Evolutionary conservation across 805 yeast species (phyloP).

Genomic region (Suhomyces emberorum): DNA sequence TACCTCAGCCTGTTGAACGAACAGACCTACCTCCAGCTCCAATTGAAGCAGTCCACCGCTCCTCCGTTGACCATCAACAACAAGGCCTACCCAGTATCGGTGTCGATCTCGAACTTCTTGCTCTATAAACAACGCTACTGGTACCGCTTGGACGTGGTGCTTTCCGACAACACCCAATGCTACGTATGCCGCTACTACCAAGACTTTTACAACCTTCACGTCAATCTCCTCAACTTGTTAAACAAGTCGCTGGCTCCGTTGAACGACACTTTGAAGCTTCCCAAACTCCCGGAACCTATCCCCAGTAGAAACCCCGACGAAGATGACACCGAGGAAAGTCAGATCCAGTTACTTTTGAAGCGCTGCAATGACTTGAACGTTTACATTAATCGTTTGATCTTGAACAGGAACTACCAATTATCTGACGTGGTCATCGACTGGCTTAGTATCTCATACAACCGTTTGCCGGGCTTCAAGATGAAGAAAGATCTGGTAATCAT

Average conservation of each 20-base stretch:
- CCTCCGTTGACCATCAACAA: conserved; percentile 28
- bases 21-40: conserved; percentile 25
- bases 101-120: conserved; percentile 39
- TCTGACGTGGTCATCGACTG: conserved; percentile 26
- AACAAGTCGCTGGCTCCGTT: conserved; percentile 11
- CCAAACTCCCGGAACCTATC: conserved; percentile 48
- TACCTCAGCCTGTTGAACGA: conserved; percentile 13
- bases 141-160: conserved; percentile 46
- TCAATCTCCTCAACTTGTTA: conserved; percentile 22
- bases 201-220: conserved; percentile 48
- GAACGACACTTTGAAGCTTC: conserved; percentile 20
- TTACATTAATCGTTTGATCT: conserved; percentile 35
- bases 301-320: conserved; percentile 27
- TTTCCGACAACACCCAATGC: conserved; percentile 33
- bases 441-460: conserved; percentile 22
- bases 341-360: conserved; percentile 22
- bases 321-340: conserved; percentile 9
- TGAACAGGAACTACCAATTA: conserved; percentile 27
- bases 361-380: conserved; percentile 40
- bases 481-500: conserved; percentile 10
- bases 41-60: conserved; percentile 21
- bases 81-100: conserved; percentile 29
- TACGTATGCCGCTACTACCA: conserved; percentile 48
- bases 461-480: conserved; percentile 25
- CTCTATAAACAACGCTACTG: conserved; percentile 45